Conservation (phyloP, 148 eudicot genomes). For the Vaccinium myrtillus region DNA sequence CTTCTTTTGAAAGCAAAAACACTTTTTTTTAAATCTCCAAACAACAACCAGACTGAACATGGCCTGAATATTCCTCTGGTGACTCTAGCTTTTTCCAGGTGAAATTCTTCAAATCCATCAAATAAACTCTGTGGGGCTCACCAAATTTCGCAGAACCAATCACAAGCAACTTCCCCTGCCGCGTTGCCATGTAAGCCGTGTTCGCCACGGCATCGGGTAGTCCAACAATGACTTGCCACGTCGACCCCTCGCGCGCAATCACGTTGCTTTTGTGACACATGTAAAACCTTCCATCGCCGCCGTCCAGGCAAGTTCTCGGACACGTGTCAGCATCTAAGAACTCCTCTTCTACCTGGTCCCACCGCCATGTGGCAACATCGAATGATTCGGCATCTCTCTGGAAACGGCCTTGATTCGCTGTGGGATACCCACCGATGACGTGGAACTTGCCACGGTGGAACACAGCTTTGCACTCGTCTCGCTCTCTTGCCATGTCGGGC, state of each 20-base stretch:
- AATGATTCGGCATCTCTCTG: slow-evolving; percentile 49
- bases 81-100: slow-evolving; percentile 51
- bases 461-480: slow-evolving; percentile 67
- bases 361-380: slow-evolving; percentile 45
- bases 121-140: slow-evolving; percentile 34
- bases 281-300: slow-evolving; percentile 32
- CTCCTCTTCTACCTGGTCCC: slow-evolving; percentile 43
- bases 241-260: slow-evolving; percentile 23
- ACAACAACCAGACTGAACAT: slow-evolving; percentile 71
- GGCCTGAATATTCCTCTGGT: slow-evolving; percentile 49
- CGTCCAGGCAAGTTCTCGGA: slow-evolving; percentile 39
- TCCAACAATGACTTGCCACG: slow-evolving; percentile 50
- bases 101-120: slow-evolving; percentile 46
- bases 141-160: slow-evolving; percentile 47
- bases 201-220: slow-evolving; percentile 41
- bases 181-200: slow-evolving; percentile 27
- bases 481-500: slow-evolving; percentile 64
- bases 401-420: slow-evolving; percentile 63
- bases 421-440: slow-evolving; percentile 78
- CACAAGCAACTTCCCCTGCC: slow-evolving; percentile 46
- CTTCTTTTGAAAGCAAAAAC: background rate
- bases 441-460: slow-evolving; percentile 63
- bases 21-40: slow-evolving; percentile 42
- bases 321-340: slow-evolving; percentile 33
- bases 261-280: slow-evolving; percentile 31